Evolutionary conservation across 441 rosid species (phyloP), one percentile per base, ranked within the genome.

Genomic region (Metrosideros polymorpha): DNA sequence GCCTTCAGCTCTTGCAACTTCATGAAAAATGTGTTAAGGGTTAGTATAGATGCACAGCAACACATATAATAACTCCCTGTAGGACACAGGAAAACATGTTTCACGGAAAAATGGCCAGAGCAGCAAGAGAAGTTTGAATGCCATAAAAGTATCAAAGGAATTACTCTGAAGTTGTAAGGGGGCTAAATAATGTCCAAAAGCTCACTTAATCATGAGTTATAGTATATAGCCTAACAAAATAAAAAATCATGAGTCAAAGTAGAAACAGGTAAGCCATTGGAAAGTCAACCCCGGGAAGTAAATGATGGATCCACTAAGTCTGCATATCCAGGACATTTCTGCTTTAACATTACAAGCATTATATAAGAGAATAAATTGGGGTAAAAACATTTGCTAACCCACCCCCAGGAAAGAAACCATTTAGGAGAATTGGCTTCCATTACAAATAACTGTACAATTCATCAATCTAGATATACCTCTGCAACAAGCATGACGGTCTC

Each of bases 1-100:
- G 99, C 99, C 93, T 95, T 95, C 92, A 98, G 91, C 87, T 98
- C 99, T 95, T 96, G 98, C 88, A 98, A 91, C 99, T 98, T 94
- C 88, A 92, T 66, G 52, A 83, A 85, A 82, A 83, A 29, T 90
- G 85, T 87, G 87, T 82, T 79, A 82, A 29, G 85, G 51, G 89
- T n/a, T 27, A 85, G 52, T 90, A 90, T 90, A 93, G 88, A 88
- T 76, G 29, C 53, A 84, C 85, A 85, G 59, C 61, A 85, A 63
- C 57, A 51, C 50, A 52, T 52, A 84, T 85, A 83, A 57, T 59
- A 86, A 85, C n/a, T 71, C 61, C 10, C 47, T 12, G 47, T 39
- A 22, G n/a, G 79, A 19, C 79, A 71, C 47, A 71, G 79, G n/a
- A 71, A 47, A 71, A 39, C 43, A 71, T 71, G 79, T 22, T 39